Evolutionary conservation across 2,329 filamentous ascomycete species (phyloP).

Genomic region (Ilyonectria sp.): DNA sequence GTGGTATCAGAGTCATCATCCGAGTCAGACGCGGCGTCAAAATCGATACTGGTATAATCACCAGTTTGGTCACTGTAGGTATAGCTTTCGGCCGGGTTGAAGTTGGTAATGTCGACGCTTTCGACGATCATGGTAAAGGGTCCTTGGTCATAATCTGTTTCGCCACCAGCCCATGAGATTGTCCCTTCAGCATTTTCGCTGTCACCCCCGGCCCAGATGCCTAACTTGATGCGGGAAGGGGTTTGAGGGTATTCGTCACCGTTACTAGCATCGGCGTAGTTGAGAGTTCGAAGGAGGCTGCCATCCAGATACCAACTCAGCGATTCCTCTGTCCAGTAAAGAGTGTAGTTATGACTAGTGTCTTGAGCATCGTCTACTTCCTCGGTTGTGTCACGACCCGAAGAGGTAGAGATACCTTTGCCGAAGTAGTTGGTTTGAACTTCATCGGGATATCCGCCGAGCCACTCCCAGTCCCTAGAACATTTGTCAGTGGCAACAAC

Average conservation of each 20-base stretch:
- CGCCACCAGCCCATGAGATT: conserved; percentile 77
- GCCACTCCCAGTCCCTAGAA: conserved; percentile 76
- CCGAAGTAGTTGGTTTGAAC: conserved; percentile 81
- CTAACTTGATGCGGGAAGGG: conserved; percentile 77
- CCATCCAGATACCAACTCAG: conserved; percentile 74
- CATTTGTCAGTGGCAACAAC: neutral
- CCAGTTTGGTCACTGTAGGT: conserved; percentile 46
- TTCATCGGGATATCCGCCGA: conserved; percentile 17
- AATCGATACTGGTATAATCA: conserved; percentile 44
- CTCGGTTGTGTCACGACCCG: conserved; percentile 71
- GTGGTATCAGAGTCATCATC: neutral
- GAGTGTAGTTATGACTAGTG: conserved; percentile 73
- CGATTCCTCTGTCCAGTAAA: conserved; percentile 75
- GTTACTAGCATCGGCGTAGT: conserved; percentile 61
- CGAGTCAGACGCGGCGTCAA: conserved; percentile 17
- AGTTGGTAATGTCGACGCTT: conserved; percentile 61
- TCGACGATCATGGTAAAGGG: conserved; percentile 74
- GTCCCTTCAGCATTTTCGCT: conserved; percentile 68
- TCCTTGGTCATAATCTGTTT: conserved; percentile 53
- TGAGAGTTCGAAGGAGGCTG: conserved; percentile 48
- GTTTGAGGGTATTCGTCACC: conserved; percentile 75
- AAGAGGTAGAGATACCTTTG: conserved; percentile 75
- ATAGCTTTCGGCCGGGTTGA: conserved; percentile 53
- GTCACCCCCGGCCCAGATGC: conserved; percentile 65
- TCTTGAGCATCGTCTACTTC: conserved; percentile 49